Evolutionary conservation across 768 basidiomycete genomes (phyloP).

Genomic region (Mycena polygramma): DNA sequence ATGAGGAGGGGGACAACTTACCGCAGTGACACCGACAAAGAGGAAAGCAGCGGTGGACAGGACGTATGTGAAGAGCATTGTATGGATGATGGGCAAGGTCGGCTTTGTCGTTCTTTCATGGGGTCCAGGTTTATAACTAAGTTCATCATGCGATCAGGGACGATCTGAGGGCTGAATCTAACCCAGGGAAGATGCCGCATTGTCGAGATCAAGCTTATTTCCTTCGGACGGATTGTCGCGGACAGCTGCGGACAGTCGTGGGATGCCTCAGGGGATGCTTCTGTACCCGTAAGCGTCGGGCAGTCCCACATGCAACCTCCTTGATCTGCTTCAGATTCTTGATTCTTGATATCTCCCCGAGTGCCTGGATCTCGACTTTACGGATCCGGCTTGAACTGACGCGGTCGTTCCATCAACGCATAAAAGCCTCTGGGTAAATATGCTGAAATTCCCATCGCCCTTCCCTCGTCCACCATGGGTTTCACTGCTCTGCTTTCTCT

Average conservation of each 20-base stretch:
- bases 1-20: neutral
- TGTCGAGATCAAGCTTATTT: neutral
- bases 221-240: neutral
- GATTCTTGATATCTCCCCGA: slow-evolving; percentile 19
- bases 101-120: neutral
- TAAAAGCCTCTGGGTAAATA: slow-evolving; percentile 10
- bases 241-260: slow-evolving; percentile 17
- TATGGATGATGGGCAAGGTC: neutral
- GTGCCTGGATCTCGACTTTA: neutral
- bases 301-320: slow-evolving; percentile 5
- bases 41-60: slow-evolving; percentile 1
- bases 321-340: slow-evolving; percentile 9
- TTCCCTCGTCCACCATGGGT: slow-evolving; percentile 16
- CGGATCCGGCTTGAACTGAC: neutral
- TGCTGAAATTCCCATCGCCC: neutral
- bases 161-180: neutral
- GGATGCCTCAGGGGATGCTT: neutral
- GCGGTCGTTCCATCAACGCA: neutral
- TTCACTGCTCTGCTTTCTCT: slow-evolving; percentile 20
- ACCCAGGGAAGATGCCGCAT: neutral
- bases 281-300: neutral
- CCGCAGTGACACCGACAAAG: slow-evolving; percentile 3
- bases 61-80: slow-evolving; percentile 21
- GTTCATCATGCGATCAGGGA: neutral
- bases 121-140: slow-evolving; percentile 1